A percentile compares a stretch with the other conserved stretches of the same genome.
Conservation (phyloP, 1,284 basidiomycete genomes). For the Ganoderma boninense region DNA sequence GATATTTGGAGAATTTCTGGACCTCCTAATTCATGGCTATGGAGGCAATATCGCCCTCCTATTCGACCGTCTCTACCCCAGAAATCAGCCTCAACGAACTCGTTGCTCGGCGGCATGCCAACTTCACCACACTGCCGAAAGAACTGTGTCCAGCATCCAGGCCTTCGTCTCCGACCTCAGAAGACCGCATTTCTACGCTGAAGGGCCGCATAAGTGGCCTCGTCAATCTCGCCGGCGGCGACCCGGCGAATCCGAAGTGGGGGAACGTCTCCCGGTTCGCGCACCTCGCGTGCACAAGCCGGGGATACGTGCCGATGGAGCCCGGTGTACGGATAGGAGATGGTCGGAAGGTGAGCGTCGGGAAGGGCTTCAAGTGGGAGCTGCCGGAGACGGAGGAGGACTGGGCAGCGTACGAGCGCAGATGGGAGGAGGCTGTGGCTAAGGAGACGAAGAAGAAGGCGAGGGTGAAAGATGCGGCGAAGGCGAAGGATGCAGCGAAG, state of each 20-base stretch:
- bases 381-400: constrained; percentile 39
- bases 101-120: constrained; percentile 23
- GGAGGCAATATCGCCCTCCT: constrained; percentile 16
- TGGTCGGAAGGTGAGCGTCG: constrained; percentile 24
- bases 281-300: constrained; percentile 35
- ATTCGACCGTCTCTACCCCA: constrained; percentile 6
- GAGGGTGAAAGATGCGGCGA: neutral
- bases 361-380: constrained; percentile 33
- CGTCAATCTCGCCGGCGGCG: constrained; percentile 28
- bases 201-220: constrained; percentile 29
- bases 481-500: constrained; percentile 4
- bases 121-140: constrained; percentile 28
- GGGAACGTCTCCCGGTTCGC: constrained; percentile 36
- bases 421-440: constrained; percentile 34
- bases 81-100: constrained; percentile 27
- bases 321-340: constrained; percentile 37
- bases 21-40: constrained; percentile 1
- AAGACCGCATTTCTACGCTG: constrained; percentile 22
- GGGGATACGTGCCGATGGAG: constrained; percentile 35
- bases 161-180: constrained; percentile 30
- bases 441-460: constrained; percentile 7
- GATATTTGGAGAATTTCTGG: no score
- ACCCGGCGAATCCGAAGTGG: constrained; percentile 42
- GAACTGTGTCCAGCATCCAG: constrained; percentile 33
- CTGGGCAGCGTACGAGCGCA: constrained; percentile 38